Evolutionary conservation across 2,329 filamentous ascomycete genomes (phyloP).

Genomic region (Fusarium subglutinans): DNA sequence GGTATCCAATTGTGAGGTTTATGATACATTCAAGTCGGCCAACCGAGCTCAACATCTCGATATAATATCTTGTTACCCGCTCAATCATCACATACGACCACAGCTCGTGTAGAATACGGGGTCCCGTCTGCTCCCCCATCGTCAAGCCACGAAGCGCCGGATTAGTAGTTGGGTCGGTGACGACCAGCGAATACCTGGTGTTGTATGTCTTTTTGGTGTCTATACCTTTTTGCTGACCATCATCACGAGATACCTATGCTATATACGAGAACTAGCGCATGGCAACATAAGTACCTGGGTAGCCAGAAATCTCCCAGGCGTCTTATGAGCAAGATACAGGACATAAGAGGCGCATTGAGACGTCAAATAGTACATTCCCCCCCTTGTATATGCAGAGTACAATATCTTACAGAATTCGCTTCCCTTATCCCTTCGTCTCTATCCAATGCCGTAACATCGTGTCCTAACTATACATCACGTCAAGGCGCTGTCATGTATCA

Average conservation of each 20-base stretch:
- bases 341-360: slow-evolving; percentile 7
- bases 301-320: not conserved
- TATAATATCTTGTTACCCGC: not conserved
- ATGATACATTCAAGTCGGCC: not conserved
- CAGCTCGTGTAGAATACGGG: slow-evolving; percentile 36
- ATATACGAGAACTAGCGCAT: not conserved
- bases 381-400: slow-evolving; percentile 45
- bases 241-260: not conserved
- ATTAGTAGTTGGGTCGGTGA: slow-evolving; percentile 40
- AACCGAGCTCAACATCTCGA: not conserved
- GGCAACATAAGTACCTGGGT: not conserved
- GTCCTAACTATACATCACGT: slow-evolving; percentile 10
- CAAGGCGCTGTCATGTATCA: not conserved
- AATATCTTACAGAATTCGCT: slow-evolving; percentile 45
- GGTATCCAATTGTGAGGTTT: too few species aligned
- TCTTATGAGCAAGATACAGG: not conserved
- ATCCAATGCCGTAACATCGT: slow-evolving; percentile 30
- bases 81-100: slow-evolving; percentile 31
- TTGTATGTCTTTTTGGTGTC: slow-evolving; percentile 33
- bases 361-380: slow-evolving; percentile 43
- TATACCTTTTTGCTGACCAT: not conserved
- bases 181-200: slow-evolving; percentile 37
- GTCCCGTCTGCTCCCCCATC: slow-evolving; percentile 38
- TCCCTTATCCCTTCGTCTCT: slow-evolving; percentile 19
- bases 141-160: slow-evolving; percentile 36